These are phyloP conservation scores for Ulota crispa DNA, from an alignment of 225 moss, liverwort and hornwort species.

Conservation along the genomic window DNA sequence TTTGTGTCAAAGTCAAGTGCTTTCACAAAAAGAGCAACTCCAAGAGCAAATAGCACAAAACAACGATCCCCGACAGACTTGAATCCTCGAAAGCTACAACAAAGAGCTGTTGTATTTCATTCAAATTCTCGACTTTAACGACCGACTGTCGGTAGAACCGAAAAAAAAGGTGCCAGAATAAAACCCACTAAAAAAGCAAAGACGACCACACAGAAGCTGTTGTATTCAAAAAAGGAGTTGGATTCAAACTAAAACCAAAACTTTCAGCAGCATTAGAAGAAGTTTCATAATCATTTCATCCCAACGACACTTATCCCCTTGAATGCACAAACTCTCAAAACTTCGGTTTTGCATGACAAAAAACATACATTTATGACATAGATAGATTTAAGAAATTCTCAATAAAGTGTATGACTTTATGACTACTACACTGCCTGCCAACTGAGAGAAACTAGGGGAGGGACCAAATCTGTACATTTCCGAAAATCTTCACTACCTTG, in stretches of 20 bases:
- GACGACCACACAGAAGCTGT: background rate
- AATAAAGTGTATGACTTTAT: background rate
- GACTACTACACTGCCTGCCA: background rate
- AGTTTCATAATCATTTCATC: too few relatives aligned
- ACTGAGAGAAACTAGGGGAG: background rate
- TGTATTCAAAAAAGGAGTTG: background rate
- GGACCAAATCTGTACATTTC: background rate
- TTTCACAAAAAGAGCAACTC: background rate
- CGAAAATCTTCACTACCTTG: background rate
- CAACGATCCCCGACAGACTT: background rate
- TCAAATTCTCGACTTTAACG: background rate
- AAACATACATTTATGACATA: background rate
- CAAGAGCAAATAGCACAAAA: background rate
- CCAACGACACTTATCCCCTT: background rate
- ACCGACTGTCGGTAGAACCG: background rate
- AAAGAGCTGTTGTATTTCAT: background rate
- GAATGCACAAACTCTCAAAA: too few relatives aligned
- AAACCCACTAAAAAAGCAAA: background rate
- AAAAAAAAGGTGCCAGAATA: background rate
- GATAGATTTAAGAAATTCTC: background rate
- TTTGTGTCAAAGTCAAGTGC: background rate
- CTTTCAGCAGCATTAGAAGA: background rate
- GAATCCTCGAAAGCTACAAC: background rate
- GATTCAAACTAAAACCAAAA: background rate
- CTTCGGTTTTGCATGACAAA: too few relatives aligned